Percentiles rank a stretch among this genome's conserved stretches.
phyloP scores from a whole-genome alignment of 176 grass and related monocot species.

The Raddia guianensis region DNA sequence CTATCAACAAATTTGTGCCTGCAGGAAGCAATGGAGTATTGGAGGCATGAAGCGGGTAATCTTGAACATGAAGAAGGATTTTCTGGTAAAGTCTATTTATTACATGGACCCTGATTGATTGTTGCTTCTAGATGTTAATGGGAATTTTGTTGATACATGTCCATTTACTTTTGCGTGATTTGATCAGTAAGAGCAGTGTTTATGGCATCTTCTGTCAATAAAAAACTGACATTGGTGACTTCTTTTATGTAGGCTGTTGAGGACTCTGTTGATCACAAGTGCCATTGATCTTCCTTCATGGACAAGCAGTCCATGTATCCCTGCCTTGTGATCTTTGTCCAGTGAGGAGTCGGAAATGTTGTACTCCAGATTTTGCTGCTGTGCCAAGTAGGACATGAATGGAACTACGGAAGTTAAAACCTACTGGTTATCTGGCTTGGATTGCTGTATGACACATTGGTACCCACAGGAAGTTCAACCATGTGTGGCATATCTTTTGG shows the following conservation, averaged over 20 bases:
- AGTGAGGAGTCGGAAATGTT: neutral
- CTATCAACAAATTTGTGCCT: slow-evolving; percentile 6
- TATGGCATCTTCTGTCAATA: neutral
- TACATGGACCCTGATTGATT: neutral
- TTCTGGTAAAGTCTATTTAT: slow-evolving; percentile 24
- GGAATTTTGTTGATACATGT: neutral
- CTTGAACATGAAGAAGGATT: slow-evolving; percentile 31
- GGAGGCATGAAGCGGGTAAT: slow-evolving; percentile 1
- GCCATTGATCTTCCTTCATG: slow-evolving; percentile 7
- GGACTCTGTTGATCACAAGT: slow-evolving; percentile 32
- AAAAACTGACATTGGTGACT: neutral
- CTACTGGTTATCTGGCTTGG: neutral
- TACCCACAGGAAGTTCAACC: neutral
- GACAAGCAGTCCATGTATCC: slow-evolving; percentile 19
- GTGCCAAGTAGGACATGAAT: neutral
- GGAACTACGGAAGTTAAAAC: neutral
- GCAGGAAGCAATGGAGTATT: slow-evolving; percentile 15
- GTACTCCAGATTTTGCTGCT: neutral
- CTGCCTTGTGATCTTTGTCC: neutral
- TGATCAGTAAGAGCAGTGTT: neutral
- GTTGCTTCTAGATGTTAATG: neutral
- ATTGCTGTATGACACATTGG: neutral
- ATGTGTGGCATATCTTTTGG: slow-evolving; percentile 18
- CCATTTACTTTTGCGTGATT: neutral
- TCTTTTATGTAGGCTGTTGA: slow-evolving; percentile 29